Evolutionary conservation across 495 filamentous ascomycete species (phyloP).

Genomic region (Penicillium samsonianum): DNA sequence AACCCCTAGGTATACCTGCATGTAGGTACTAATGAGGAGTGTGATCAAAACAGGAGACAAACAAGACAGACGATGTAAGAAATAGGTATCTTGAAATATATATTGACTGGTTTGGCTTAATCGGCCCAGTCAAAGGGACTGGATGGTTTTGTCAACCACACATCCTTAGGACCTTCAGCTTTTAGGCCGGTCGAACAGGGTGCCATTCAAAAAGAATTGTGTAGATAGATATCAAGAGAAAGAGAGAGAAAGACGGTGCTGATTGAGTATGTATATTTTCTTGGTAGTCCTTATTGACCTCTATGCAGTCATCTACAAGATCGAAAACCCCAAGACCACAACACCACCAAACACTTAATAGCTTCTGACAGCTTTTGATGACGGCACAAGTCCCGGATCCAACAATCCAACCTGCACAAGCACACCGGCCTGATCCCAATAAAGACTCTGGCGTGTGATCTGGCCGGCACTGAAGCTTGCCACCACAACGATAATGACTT

Average conservation of each 20-base stretch:
- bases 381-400: conserved; percentile 56
- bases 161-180: no score
- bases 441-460: conserved; percentile 74
- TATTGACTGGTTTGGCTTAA: no score
- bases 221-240: not conserved
- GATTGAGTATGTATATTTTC: not conserved
- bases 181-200: no score
- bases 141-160: no score
- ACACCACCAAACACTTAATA: not conserved
- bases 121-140: no score
- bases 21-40: no score
- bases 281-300: not conserved
- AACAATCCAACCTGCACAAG: conserved; percentile 74
- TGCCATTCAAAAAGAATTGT: no score
- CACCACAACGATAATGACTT: conserved; percentile 68
- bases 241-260: not conserved
- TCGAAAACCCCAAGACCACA: not conserved
- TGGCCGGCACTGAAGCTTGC: conserved; percentile 72
- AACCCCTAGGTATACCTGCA: no score
- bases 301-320: not conserved
- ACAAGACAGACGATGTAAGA: no score
- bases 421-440: conserved; percentile 84
- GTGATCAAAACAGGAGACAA: no score
- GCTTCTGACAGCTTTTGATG: not conserved
- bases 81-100: no score